Evolutionary conservation across 1,139 yeast species (phyloP).

Genomic region (Sugiyamaella xylanicola): DNA sequence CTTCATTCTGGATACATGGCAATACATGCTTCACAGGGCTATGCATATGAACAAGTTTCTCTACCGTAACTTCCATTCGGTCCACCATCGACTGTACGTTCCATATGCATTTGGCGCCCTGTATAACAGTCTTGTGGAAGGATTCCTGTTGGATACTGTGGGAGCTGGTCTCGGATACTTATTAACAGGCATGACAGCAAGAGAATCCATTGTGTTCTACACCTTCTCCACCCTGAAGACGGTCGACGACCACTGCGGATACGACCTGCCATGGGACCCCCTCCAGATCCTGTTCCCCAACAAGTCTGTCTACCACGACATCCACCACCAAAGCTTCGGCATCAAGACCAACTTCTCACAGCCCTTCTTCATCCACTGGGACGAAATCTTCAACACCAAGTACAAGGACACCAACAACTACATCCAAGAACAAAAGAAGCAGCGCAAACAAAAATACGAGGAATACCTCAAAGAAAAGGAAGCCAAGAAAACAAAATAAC

Average conservation of each 20-base stretch:
- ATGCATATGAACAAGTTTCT: conserved; percentile 83
- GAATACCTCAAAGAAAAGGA: conserved; percentile 1
- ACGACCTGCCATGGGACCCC: conserved; percentile 84
- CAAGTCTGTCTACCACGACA: conserved; percentile 93
- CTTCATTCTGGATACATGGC: conserved; percentile 88
- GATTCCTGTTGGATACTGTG: conserved; percentile 83
- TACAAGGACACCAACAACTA: conserved; percentile 53
- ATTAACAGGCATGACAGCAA: conserved; percentile 62
- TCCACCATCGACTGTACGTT: conserved; percentile 90
- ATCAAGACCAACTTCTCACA: conserved; percentile 93
- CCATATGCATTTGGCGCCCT: conserved; percentile 97
- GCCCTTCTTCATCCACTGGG: conserved; percentile 97
- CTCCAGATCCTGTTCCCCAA: conserved; percentile 91
- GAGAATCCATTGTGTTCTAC: conserved; percentile 74
- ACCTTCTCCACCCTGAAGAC: conserved; percentile 93
- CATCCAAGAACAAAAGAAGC: conserved; percentile 38
- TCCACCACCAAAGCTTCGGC: conserved; percentile 96
- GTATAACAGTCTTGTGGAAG: conserved; percentile 92
- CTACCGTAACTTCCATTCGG: conserved; percentile 83
- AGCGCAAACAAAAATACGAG: conserved; percentile 36
- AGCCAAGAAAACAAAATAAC: conserved; percentile 7
- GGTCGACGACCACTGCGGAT: conserved; percentile 98
- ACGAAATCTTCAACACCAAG: conserved; percentile 66
- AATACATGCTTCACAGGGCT: conserved; percentile 75
- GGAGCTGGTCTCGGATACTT: conserved; percentile 87